Base-by-base conservation (phyloP, 306 rosid species). In the Morella rubra region DNA sequence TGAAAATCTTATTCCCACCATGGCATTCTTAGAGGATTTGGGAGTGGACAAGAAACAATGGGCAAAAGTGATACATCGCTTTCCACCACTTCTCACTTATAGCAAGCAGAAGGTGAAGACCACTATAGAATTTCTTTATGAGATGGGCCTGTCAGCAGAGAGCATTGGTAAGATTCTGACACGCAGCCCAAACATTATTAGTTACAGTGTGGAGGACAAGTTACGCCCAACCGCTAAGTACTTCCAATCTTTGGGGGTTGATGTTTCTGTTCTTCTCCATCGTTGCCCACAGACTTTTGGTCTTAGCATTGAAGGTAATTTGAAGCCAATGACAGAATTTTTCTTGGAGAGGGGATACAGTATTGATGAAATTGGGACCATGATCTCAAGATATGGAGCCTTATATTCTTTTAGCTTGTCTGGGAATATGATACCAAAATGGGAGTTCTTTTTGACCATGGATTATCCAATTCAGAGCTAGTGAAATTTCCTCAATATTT, bases 41-140 rank as follows among this genome's bases (percentile, higher is more conserved):
- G 98, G 97, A 19, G 91, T 95, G 58, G 98, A 95, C 85, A 92
- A 95, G 81, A 78, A 82, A 46, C 90, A 92, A 81, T 95, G 98
- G 98, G 93, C 96, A 0, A 95, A 90, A 80, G 95, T 95, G 77
- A 92, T 95, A 49, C 84, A 87, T 85, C 95, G 96, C 27, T 89
- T 85, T 81, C 98, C 98, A 8, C 93, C 93, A 0, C 73, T 92
- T 66, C 91, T 95, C 66, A 94, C 96, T 72, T 90, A 89, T 49
- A 95, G 97, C 88, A 77, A 85, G 87, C 95, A 86, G 66, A 92
- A 92, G 81, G 83, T 95, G 80, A 84, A 80, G 74, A 73, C 83
- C 59, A 84, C 86, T 8, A 46, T 87, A 7, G 86, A 84, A 80
- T 95, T 92, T 51, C 95, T 91, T 24, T 56, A 64, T 51, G 93